Percentiles rank a stretch among this genome's conserved stretches.
Conservation (phyloP, 345 rosid genomes). For the Eucalyptus camaldulensis region DNA sequence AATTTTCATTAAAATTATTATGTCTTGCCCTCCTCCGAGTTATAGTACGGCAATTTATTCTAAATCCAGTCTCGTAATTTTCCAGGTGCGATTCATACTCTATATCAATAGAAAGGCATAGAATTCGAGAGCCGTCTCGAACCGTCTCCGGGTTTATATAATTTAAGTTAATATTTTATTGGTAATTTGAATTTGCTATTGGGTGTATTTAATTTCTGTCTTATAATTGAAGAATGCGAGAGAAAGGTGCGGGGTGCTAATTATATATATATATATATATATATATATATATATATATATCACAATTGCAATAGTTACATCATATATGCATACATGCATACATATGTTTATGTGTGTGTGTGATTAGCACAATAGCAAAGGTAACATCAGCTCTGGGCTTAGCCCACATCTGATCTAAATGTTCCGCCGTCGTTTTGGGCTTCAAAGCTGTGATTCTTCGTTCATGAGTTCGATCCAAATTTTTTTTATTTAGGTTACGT, state of each 20-base stretch:
- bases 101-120: rapidly evolving
- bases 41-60: not conserved
- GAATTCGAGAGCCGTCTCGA: rapidly evolving
- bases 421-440: not conserved
- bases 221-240: too few relatives aligned
- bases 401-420: not conserved
- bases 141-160: rapidly evolving
- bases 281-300: too few relatives aligned
- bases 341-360: not conserved
- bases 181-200: too few relatives aligned
- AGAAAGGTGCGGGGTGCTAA: not conserved
- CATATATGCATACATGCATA: not conserved
- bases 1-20: not conserved
- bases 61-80: not conserved
- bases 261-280: too few relatives aligned
- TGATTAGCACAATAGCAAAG: not conserved
- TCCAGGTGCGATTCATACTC: rapidly evolving
- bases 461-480: not conserved
- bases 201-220: not conserved
- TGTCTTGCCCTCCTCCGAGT: not conserved
- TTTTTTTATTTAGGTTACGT: not conserved
- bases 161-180: not conserved
- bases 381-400: not conserved
- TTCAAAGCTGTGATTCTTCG: not conserved
- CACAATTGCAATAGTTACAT: not conserved